Evolutionary conservation across 176 grass and related monocot genomes (phyloP).

Genomic region (Pharus latifolius): DNA sequence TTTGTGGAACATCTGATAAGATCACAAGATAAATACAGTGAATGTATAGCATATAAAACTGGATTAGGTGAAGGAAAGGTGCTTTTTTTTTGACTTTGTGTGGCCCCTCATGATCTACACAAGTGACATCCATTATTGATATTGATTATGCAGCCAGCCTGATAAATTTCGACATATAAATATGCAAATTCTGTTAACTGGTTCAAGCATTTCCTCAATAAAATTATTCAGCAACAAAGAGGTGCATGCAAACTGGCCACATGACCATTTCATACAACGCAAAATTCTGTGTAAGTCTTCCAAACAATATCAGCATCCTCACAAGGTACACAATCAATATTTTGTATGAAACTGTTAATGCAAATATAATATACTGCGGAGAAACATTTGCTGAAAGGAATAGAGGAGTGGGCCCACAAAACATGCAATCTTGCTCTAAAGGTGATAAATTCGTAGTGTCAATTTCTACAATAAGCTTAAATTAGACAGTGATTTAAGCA

Average conservation of each 20-base stretch:
- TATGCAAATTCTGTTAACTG: not conserved
- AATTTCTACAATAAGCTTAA: too few relatives aligned
- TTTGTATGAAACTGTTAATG: not conserved
- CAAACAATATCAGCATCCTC: not conserved
- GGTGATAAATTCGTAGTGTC: too few relatives aligned
- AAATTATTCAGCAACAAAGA: not conserved
- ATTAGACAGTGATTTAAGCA: too few relatives aligned
- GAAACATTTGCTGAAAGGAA: not conserved
- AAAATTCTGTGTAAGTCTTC: not conserved
- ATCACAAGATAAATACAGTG: not conserved
- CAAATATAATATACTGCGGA: not conserved
- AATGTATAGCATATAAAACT: not conserved
- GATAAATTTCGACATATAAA: not conserved
- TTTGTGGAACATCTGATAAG: conserved; percentile 26
- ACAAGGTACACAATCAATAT: not conserved
- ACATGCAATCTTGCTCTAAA: too few relatives aligned
- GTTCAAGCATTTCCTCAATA: not conserved
- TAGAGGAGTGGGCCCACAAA: too few relatives aligned
- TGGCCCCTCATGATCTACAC: not conserved
- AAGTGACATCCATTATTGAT: too few relatives aligned
- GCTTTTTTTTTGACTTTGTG: not conserved
- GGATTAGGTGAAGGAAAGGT: not conserved
- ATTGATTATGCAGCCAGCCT: not conserved
- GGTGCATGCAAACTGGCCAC: not conserved
- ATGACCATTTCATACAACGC: not conserved